phyloP scores from a whole-genome alignment of 2,329 filamentous ascomycete species.

The Aphanocladium album region DNA sequence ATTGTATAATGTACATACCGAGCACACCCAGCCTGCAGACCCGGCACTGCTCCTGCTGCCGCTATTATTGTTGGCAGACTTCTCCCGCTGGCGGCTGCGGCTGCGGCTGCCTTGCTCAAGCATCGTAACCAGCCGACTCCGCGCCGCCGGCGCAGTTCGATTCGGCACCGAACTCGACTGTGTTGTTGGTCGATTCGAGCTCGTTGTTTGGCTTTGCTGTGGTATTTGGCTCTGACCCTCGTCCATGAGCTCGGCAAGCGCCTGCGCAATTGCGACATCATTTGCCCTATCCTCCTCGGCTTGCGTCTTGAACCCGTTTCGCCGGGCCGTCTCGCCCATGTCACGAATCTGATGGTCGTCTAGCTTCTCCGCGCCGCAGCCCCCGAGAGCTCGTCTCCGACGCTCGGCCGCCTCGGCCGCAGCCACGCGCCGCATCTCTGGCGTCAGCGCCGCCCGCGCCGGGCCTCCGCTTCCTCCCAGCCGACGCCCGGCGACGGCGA shows the following conservation, averaged over 20 bases:
- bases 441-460: neutral
- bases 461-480: neutral
- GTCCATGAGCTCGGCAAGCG: slow-evolving; percentile 77
- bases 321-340: slow-evolving; percentile 57
- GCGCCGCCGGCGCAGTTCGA: neutral
- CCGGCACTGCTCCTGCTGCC: slow-evolving; percentile 1
- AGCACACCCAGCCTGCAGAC: slow-evolving; percentile 45
- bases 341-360: slow-evolving; percentile 62
- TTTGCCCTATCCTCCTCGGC: slow-evolving; percentile 88
- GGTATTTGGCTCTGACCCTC: neutral
- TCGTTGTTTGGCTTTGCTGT: neutral
- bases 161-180: neutral
- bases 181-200: neutral
- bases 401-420: slow-evolving; percentile 42
- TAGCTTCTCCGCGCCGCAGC: slow-evolving; percentile 69
- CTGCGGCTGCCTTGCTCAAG: neutral
- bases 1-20: slow-evolving; percentile 54
- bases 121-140: neutral
- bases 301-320: slow-evolving; percentile 73
- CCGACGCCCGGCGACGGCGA: slow-evolving; percentile 3
- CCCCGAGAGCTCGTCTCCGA: slow-evolving; percentile 60
- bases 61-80: slow-evolving; percentile 7
- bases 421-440: slow-evolving; percentile 2
- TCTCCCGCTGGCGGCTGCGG: neutral
- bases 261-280: slow-evolving; percentile 78